Evolutionary conservation across 768 basidiomycete genomes (phyloP), one percentile per base, ranked within the genome.

Genomic region (Auricularia heimuer): DNA sequence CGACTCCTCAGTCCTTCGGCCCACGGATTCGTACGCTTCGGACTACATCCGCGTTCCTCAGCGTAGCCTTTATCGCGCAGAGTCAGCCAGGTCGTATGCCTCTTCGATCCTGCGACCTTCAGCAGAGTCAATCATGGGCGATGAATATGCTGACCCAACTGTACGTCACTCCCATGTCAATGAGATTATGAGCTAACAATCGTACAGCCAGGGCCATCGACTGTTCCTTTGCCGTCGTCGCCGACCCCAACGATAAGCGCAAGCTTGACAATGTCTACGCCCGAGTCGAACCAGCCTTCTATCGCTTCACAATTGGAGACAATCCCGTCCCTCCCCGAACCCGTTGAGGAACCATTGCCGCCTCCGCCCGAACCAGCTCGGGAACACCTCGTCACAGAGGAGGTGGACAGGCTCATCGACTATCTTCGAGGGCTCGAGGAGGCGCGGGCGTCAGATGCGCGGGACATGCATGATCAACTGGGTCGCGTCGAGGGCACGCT

Each of bases 401-500:
- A 76, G 62, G 68, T 76, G 10, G 70, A 73, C 60, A 67, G 75
- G 7, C 68, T 86, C 18, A 72, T 86, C 61, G 77, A 83, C 45
- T 78, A 80, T 63, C 73, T 87, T 10, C 84, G 89, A 62, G 86
- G 90, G 63, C 70, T 92, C 12, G 85, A 92, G 68, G 77, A 81
- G 37, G 76, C 79, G 18, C 77, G 89, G 63, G 86, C 84, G 0
- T 78, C 82, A 2, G 89, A 94, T 68, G 82, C 80, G 36, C 78
- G 82, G 34, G 86, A 86, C 16, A 71, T 94, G 7, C 79, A 81
- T 0, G 84, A 83, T 58, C 86, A 89, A 70, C 79, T 96, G 3
- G 82, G 82, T 62, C 82, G 85, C 0, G 83, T 97, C 45, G 82
- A 88, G 65, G 79, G 86, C 44, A 86, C 90, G 68, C 76, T 96